phyloP scores from a whole-genome alignment of 2,329 filamentous ascomycete genomes.

The Calonectria pseudoturangicola region DNA sequence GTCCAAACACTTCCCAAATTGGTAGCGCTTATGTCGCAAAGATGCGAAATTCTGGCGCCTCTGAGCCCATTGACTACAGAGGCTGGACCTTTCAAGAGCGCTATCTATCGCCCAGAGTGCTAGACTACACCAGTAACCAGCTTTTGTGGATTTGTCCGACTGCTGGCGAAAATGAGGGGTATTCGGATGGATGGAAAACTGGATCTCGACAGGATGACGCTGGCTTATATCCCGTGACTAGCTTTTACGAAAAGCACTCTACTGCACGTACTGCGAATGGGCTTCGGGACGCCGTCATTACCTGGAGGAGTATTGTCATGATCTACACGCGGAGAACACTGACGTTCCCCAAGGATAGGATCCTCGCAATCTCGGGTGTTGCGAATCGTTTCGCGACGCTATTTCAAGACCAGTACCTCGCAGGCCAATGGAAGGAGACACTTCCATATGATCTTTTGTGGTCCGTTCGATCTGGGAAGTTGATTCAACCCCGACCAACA shows the following conservation, averaged over 20 bases:
- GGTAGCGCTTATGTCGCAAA: not conserved
- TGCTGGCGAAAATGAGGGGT: not conserved
- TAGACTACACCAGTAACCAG: not conserved
- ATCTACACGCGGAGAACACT: not conserved
- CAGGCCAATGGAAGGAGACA: not conserved
- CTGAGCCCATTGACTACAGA: not conserved
- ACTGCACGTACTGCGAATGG: not conserved
- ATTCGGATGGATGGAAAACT: not conserved
- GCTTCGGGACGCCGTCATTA: not conserved
- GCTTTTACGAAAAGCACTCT: not conserved
- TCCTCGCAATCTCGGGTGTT: not conserved
- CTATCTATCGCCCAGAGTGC: not conserved
- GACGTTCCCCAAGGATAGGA: not conserved
- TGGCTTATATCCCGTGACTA: not conserved
- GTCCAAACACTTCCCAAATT: not conserved
- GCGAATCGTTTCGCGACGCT: not conserved
- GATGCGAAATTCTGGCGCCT: not conserved
- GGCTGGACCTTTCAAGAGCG: not conserved
- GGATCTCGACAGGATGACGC: not conserved
- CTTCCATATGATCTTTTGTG: not conserved
- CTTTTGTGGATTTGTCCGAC: not conserved
- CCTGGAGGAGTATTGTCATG: not conserved
- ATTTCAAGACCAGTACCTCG: not conserved
- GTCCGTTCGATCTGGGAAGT: not conserved
- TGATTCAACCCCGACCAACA: not conserved